Conservation (phyloP, 1,139 yeast genomes). For the Candida sp. region DNA sequence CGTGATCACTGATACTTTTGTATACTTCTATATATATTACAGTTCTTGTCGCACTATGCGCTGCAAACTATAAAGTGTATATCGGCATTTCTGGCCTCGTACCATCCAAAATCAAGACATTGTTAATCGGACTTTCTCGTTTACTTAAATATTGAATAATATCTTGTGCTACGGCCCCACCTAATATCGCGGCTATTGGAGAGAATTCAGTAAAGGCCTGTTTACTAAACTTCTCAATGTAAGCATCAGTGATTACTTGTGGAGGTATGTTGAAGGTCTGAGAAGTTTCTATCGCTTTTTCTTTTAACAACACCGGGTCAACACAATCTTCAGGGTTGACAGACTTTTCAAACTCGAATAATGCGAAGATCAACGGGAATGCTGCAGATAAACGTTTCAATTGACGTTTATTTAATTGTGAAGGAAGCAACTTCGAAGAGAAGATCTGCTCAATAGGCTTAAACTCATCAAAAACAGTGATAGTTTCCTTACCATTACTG, state of each 20-base stretch:
- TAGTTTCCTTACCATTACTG: constrained; percentile 38
- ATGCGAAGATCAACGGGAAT: constrained; percentile 60
- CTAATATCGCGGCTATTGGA: constrained; percentile 85
- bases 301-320: constrained; percentile 29
- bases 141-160: constrained; percentile 78
- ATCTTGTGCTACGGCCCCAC: constrained; percentile 91
- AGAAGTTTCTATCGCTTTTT: constrained; percentile 21
- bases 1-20: too few species aligned
- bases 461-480: constrained; percentile 56
- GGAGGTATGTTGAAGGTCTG: constrained; percentile 32
- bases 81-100: constrained; percentile 72
- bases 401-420: constrained; percentile 52
- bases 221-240: constrained; percentile 34
- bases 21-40: too few species aligned
- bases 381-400: constrained; percentile 55
- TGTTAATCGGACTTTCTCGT: constrained; percentile 80
- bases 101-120: constrained; percentile 76
- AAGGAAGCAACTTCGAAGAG: constrained; percentile 34
- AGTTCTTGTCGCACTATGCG: too few species aligned
- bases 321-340: constrained; percentile 22
- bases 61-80: constrained; percentile 48
- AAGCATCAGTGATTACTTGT: constrained; percentile 33
- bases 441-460: constrained; percentile 29
- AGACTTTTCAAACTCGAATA: constrained; percentile 38
- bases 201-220: constrained; percentile 71